A percentile compares a stretch with the other conserved stretches of the same genome.
phyloP scores from a whole-genome alignment of 1,139 yeast genomes.

The Blastobotrys illinoisensis region DNA sequence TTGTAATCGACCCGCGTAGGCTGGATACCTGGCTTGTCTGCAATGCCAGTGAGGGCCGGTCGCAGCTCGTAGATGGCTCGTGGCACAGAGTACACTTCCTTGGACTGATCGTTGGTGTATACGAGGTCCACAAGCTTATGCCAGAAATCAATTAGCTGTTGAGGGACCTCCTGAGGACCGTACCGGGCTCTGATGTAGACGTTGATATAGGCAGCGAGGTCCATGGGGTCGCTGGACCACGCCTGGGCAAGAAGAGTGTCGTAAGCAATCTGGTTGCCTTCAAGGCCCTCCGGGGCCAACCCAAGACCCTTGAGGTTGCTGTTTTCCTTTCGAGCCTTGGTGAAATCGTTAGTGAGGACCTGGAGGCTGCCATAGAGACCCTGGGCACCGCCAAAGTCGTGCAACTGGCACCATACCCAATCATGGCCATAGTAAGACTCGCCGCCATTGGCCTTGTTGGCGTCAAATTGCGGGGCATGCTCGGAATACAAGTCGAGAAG shows the following conservation, averaged over 20 bases:
- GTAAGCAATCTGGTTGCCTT: conserved; percentile 17
- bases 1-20: conserved; percentile 13
- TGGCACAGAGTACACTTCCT: conserved; percentile 9
- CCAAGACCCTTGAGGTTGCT: conserved; percentile 15
- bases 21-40: conserved; percentile 9
- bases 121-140: conserved; percentile 11
- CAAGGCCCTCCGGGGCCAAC: conserved; percentile 16
- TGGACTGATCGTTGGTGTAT: conserved; percentile 11
- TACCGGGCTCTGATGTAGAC: conserved; percentile 12
- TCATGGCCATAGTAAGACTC: conserved; percentile 16
- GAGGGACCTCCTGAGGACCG: conserved; percentile 10
- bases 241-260: conserved; percentile 15
- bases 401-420: conserved; percentile 19
- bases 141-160: conserved; percentile 7
- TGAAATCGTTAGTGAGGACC: conserved; percentile 13
- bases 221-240: conserved; percentile 12
- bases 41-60: conserved; percentile 11
- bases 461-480: conserved; percentile 14
- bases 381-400: conserved; percentile 15
- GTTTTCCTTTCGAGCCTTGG: conserved; percentile 9
- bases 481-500: conserved; percentile 16
- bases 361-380: conserved; percentile 17
- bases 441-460: conserved; percentile 1
- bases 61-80: conserved; percentile 11
- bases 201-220: conserved; percentile 8